Evolutionary conservation across 2,329 filamentous ascomycete genomes (phyloP), one percentile per base, ranked within the genome.

Genomic region (Zarea fungicola): DNA sequence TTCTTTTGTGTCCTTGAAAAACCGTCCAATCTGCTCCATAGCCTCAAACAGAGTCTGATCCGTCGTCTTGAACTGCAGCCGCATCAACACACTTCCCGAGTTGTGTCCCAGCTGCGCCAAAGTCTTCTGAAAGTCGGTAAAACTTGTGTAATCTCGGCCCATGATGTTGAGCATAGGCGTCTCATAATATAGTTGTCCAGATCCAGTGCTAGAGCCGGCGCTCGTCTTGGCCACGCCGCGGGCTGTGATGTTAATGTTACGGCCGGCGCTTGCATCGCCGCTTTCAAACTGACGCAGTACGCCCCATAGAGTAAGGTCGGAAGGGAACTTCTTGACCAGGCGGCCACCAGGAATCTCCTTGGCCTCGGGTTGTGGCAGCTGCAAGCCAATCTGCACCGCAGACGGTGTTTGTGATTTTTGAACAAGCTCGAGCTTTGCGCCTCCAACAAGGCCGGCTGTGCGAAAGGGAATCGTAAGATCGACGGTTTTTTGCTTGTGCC

Each of bases 391-490:
- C 34, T 86, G 90, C 49, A 99, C 85, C 41, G 86, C 85, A 2
- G 89, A 85, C 1, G 91, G 86, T 0, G 90, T 93, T 50, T 88
- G 87, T 39, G 91, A 93, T 51, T 86, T 84, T 62, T 89, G 84
- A 19, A 96, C 85, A 42, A 99, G 86, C 63, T 97, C 91, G 51
- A 99, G 81, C 63, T 95, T 95, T 51, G 93, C 92, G 53, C 93
- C 93, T 31, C 88, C 80, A 11, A 79, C 76, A 6, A 99, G 83
- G 42, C 90, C 89, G 5, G 90, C 86, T 23, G 92, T 81, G 41
- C 92, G 84, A 64, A 91, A 89, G 35, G 88, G 85, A 49, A 89
- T 78, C 6, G 90, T 92, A 8, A 99, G 78, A 60, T 96, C 90
- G 51, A 99, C 74, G 28, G 81, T 76, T 62, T 92, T 96, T 67